Evolutionary conservation across 1,284 basidiomycete species (phyloP).

Genomic region (Puccinia horiana): DNA sequence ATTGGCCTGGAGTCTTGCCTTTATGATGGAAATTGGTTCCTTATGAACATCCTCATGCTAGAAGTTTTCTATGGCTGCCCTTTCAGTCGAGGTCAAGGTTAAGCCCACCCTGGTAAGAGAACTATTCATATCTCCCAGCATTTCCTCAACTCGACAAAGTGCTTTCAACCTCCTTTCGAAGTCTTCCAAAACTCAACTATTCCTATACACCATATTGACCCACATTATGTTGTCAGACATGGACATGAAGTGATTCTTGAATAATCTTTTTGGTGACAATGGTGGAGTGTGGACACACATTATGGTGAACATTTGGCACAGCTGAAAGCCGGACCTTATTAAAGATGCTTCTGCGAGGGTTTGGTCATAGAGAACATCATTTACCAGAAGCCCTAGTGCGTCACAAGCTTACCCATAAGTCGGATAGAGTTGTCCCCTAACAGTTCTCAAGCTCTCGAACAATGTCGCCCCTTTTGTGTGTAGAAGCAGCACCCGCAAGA

Average conservation of each 20-base stretch:
- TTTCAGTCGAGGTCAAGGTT: too few species aligned
- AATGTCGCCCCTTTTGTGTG: background rate
- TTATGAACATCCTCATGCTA: too few species aligned
- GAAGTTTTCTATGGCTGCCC: too few species aligned
- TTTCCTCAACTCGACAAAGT: too few species aligned
- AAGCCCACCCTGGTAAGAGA: too few species aligned
- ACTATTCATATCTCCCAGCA: too few species aligned
- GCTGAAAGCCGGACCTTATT: background rate
- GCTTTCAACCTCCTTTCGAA: too few species aligned
- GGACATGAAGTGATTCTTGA: background rate
- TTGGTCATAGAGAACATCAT: background rate
- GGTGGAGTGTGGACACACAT: background rate
- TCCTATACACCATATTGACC: background rate
- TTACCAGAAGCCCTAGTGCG: background rate
- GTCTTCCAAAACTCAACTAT: too few species aligned
- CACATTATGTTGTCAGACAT: background rate
- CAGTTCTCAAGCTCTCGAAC: background rate
- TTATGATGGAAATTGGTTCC: too few species aligned
- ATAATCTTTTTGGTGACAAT: background rate
- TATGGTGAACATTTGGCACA: background rate
- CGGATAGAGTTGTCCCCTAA: background rate
- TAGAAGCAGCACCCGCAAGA: background rate
- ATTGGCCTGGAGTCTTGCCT: too few species aligned
- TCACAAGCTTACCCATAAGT: background rate
- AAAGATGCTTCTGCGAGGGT: background rate